These are phyloP conservation scores for Trichoderma hamatum DNA, from an alignment of 2,329 filamentous ascomycete species.

Conservation along the genomic window DNA sequence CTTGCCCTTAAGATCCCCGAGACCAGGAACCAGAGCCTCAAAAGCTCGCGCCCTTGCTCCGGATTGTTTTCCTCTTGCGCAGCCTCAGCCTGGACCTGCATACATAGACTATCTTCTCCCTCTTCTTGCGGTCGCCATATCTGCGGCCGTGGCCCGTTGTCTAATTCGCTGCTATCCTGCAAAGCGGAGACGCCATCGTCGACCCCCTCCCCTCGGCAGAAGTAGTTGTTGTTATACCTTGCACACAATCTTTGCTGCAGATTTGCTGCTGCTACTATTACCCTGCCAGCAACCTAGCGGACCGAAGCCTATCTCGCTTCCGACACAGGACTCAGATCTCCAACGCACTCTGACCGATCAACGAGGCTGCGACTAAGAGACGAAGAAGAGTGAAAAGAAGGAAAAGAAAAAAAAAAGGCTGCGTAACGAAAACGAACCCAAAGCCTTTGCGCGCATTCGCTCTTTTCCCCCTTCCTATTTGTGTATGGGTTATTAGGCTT, in stretches of 20 bases:
- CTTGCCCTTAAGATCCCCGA: not conserved
- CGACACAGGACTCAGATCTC: not conserved
- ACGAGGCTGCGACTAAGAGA: not conserved
- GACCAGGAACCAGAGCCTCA: not conserved
- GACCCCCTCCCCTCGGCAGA: slow-evolving; percentile 18
- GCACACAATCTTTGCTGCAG: slow-evolving; percentile 19
- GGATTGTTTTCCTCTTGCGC: not conserved
- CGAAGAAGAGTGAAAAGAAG: not conserved
- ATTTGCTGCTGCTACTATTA: slow-evolving; percentile 22
- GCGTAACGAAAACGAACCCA: not conserved
- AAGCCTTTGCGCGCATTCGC: not conserved
- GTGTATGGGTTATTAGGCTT: slow-evolving; percentile 19
- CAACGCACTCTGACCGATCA: not conserved
- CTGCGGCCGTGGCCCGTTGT: slow-evolving; percentile 6
- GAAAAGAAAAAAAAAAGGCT: not conserved
- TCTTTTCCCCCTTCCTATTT: not conserved
- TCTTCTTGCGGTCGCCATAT: not conserved
- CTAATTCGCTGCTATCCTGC: slow-evolving; percentile 20
- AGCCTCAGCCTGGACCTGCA: not conserved
- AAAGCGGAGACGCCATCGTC: slow-evolving; percentile 26
- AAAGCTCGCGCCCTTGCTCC: not conserved
- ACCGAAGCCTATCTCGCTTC: slow-evolving; percentile 22
- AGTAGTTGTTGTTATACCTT: slow-evolving; percentile 4
- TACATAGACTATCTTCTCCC: too few species aligned
- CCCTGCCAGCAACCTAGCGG: slow-evolving; percentile 23